phyloP scores from a whole-genome alignment of 768 basidiomycete genomes.

The Tubosaeta sp. region DNA sequence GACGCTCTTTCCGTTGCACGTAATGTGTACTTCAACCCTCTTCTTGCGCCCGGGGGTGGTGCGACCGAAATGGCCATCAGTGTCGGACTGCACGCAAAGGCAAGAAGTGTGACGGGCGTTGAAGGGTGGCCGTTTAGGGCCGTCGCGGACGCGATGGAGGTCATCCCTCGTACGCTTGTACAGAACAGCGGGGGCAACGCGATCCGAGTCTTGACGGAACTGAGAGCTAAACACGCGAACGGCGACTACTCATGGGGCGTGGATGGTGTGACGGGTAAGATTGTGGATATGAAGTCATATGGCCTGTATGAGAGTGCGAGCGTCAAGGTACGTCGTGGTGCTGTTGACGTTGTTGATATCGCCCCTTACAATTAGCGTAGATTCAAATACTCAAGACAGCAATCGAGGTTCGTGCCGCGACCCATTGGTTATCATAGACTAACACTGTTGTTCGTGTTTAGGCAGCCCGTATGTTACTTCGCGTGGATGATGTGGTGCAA shows the following conservation, averaged over 20 bases:
- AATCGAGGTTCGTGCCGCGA: slow-evolving; percentile 59
- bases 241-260: slow-evolving; percentile 93
- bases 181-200: slow-evolving; percentile 96
- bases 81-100: slow-evolving; percentile 79
- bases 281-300: slow-evolving; percentile 93
- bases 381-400: slow-evolving; percentile 97
- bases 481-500: slow-evolving; percentile 93
- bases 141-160: slow-evolving; percentile 95
- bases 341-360: not conserved
- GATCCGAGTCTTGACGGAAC: slow-evolving; percentile 87
- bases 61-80: slow-evolving; percentile 98
- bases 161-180: slow-evolving; percentile 90
- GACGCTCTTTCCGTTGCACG: slow-evolving; percentile 98
- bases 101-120: slow-evolving; percentile 76
- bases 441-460: slow-evolving; percentile 21
- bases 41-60: slow-evolving; percentile 91
- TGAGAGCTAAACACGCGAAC: slow-evolving; percentile 93
- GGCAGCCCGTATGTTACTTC: slow-evolving; percentile 87
- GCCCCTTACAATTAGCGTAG: slow-evolving; percentile 31
- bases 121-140: slow-evolving; percentile 90
- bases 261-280: slow-evolving; percentile 93
- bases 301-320: slow-evolving; percentile 94
- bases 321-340: slow-evolving; percentile 62
- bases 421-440: not conserved
- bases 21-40: slow-evolving; percentile 94